Conservation (phyloP, 257 asterid genomes). For the Ehretia macrophylla region DNA sequence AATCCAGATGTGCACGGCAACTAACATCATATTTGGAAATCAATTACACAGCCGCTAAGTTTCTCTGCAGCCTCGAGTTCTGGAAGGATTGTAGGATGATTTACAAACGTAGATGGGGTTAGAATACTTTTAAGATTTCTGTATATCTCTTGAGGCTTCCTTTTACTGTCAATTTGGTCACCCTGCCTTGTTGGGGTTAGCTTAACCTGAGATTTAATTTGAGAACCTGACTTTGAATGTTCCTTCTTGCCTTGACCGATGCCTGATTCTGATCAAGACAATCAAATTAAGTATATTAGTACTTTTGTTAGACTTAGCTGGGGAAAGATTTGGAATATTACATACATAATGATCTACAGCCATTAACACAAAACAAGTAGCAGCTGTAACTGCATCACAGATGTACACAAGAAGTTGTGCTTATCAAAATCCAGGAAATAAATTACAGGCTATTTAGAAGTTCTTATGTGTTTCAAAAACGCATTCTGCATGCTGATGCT, state of each 20-base stretch:
- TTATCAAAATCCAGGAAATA: too few relatives aligned
- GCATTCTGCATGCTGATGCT: too few relatives aligned
- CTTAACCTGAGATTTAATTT: slow-evolving; percentile 19
- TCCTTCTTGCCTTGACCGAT: slow-evolving; percentile 16
- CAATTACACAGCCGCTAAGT: slow-evolving; percentile 39
- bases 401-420: too few relatives aligned
- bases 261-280: slow-evolving; percentile 25
- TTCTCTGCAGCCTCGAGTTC: slow-evolving; percentile 58
- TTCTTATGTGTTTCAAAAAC: too few relatives aligned
- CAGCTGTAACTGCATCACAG: too few relatives aligned
- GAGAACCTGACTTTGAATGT: slow-evolving; percentile 15
- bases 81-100: slow-evolving; percentile 30
- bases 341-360: too few relatives aligned
- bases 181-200: slow-evolving; percentile 9
- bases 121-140: slow-evolving; percentile 21
- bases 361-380: too few relatives aligned
- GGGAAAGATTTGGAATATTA: too few relatives aligned
- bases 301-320: background rate
- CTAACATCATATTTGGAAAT: slow-evolving; percentile 51
- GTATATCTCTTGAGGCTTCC: slow-evolving; percentile 28
- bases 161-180: slow-evolving; percentile 14
- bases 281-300: slow-evolving; percentile 3
- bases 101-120: slow-evolving; percentile 20
- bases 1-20: too few relatives aligned
- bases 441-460: too few relatives aligned